Evolutionary conservation across 2,329 filamentous ascomycete species (phyloP).

Genomic region (Akanthomyces dipterigenus): DNA sequence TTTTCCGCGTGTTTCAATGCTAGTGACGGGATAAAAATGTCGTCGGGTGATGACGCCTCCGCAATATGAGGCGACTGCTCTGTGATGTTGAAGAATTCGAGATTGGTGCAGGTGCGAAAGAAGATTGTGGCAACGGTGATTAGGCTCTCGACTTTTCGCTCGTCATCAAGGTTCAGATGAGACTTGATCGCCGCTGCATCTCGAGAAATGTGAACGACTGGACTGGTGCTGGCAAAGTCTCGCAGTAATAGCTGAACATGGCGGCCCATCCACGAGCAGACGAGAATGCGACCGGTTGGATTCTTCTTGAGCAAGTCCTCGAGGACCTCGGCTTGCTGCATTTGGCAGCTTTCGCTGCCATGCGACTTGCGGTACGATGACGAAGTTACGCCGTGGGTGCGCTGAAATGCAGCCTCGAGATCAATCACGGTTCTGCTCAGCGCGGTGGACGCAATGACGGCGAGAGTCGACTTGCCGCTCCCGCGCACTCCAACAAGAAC

Average conservation of each 20-base stretch:
- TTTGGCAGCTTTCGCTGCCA: slow-evolving; percentile 55
- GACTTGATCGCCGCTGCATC: slow-evolving; percentile 58
- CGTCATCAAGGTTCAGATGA: slow-evolving; percentile 52
- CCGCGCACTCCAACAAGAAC: slow-evolving; percentile 67
- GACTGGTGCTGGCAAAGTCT: slow-evolving; percentile 57
- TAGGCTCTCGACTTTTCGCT: slow-evolving; percentile 50
- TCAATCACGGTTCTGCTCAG: slow-evolving; percentile 64
- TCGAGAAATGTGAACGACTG: slow-evolving; percentile 64
- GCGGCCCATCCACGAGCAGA: slow-evolving; percentile 65
- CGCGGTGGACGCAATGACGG: slow-evolving; percentile 66
- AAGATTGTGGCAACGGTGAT: slow-evolving; percentile 50
- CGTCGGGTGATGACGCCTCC: slow-evolving; percentile 23
- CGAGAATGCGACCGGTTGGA: slow-evolving; percentile 56
- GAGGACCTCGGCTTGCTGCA: slow-evolving; percentile 56
- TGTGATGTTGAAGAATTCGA: slow-evolving; percentile 71
- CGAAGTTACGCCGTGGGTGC: slow-evolving; percentile 55
- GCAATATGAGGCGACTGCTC: slow-evolving; percentile 33
- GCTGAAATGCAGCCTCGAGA: slow-evolving; percentile 60
- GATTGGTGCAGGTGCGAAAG: slow-evolving; percentile 61
- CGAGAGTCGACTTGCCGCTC: slow-evolving; percentile 68
- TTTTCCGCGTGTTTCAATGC: slow-evolving; percentile 62
- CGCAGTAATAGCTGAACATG: slow-evolving; percentile 53
- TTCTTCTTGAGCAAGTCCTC: slow-evolving; percentile 53
- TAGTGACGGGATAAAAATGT: slow-evolving; percentile 50
- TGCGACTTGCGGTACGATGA: slow-evolving; percentile 56